Percentiles rank a stretch among this genome's conserved stretches.
Evolutionary conservation across 495 filamentous ascomycete genomes (phyloP).

Genomic region (Penicillium verhagenii): DNA sequence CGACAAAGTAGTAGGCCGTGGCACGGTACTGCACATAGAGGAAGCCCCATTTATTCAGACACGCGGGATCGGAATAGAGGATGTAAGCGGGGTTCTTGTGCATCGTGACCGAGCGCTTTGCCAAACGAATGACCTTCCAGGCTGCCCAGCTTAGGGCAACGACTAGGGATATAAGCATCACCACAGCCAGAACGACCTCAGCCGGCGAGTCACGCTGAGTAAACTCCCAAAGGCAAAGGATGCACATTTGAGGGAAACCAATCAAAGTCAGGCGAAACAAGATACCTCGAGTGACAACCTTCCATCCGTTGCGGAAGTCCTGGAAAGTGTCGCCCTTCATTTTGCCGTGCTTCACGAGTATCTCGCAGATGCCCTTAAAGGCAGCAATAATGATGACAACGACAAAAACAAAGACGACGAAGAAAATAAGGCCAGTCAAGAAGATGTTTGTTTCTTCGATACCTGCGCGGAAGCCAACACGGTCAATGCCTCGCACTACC

Average conservation of each 20-base stretch:
- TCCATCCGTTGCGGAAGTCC: slow-evolving; percentile 93
- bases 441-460: slow-evolving; percentile 96
- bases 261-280: slow-evolving; percentile 88
- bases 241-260: slow-evolving; percentile 88
- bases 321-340: slow-evolving; percentile 87
- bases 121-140: slow-evolving; percentile 84
- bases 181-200: slow-evolving; percentile 82
- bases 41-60: slow-evolving; percentile 98
- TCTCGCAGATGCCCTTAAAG: slow-evolving; percentile 80
- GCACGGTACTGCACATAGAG: slow-evolving; percentile 97
- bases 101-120: slow-evolving; percentile 81
- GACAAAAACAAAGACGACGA: slow-evolving; percentile 74
- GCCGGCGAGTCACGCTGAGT: slow-evolving; percentile 82
- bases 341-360: slow-evolving; percentile 67
- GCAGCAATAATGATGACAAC: slow-evolving; percentile 69
- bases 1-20: slow-evolving; percentile 94
- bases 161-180: slow-evolving; percentile 83
- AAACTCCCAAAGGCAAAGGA: slow-evolving; percentile 94
- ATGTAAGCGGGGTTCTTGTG: slow-evolving; percentile 98
- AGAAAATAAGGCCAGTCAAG: slow-evolving; percentile 87
- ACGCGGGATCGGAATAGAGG: slow-evolving; percentile 88
- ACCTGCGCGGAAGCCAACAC: slow-evolving; percentile 79
- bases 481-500: slow-evolving; percentile 80
- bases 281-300: slow-evolving; percentile 83
- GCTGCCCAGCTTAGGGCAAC: slow-evolving; percentile 82